These are phyloP conservation scores for Colletotrichum abscissum DNA, from an alignment of 2,329 filamentous ascomycete species.

Conservation along the genomic window DNA sequence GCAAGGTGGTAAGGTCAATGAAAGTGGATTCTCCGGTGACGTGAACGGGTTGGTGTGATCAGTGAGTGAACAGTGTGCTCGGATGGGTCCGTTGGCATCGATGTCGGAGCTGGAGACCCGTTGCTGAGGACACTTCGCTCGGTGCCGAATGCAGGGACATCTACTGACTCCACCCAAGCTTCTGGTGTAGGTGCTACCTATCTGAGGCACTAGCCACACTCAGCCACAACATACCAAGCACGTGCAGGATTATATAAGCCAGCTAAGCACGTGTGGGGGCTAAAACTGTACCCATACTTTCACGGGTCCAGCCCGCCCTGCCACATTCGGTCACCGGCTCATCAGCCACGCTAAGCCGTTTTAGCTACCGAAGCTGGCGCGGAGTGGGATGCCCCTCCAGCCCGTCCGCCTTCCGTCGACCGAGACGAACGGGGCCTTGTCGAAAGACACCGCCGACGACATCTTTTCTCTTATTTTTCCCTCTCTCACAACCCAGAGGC, in stretches of 20 bases:
- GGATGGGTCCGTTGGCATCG: neutral
- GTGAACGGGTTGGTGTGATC: constrained; percentile 3
- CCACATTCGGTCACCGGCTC: constrained; percentile 31
- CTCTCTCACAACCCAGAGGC: constrained; percentile 1
- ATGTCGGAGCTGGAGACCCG: constrained; percentile 15
- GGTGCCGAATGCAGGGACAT: neutral
- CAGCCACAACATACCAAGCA: neutral
- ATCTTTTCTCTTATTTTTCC: neutral
- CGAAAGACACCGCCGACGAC: constrained; percentile 14
- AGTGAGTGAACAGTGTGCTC: constrained; percentile 2
- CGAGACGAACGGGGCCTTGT: constrained; percentile 9
- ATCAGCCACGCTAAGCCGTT: constrained; percentile 29
- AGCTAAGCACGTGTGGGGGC: neutral
- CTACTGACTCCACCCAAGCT: neutral
- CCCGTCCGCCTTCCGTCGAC: constrained; percentile 8
- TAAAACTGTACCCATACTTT: neutral
- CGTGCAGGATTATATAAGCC: neutral
- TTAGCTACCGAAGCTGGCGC: constrained; percentile 29
- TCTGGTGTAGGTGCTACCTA: too few species aligned
- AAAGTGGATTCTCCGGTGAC: constrained; percentile 12
- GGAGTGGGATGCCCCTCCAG: constrained; percentile 24
- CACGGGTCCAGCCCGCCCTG: neutral
- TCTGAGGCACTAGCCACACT: neutral
- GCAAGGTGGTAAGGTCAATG: neutral
- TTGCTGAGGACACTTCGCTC: constrained; percentile 29